phyloP scores from a whole-genome alignment of 441 rosid genomes.

The Gossypium trilobum region DNA sequence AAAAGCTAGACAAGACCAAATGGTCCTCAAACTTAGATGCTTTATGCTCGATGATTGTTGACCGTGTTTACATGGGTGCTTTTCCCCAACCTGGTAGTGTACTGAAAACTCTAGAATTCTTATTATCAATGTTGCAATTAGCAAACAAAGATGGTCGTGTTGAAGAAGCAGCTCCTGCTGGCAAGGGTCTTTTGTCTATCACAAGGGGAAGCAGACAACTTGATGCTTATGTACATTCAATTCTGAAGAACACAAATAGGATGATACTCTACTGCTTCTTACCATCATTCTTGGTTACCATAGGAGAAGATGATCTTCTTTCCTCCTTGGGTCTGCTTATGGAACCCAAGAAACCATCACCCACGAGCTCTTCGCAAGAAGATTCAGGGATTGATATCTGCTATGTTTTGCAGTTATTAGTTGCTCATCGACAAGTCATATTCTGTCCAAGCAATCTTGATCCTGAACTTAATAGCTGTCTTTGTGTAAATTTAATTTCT shows the following conservation, averaged over 20 bases:
- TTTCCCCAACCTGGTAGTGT: slow-evolving; percentile 85
- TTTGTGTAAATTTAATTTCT: slow-evolving; percentile 80
- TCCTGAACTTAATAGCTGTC: slow-evolving; percentile 86
- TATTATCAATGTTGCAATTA: slow-evolving; percentile 90
- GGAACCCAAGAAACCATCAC: slow-evolving; percentile 61
- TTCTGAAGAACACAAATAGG: slow-evolving; percentile 86
- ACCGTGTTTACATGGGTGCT: slow-evolving; percentile 95
- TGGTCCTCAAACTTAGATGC: slow-evolving; percentile 97
- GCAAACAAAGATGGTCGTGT: slow-evolving; percentile 96
- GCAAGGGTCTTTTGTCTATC: slow-evolving; percentile 86
- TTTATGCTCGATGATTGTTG: slow-evolving; percentile 93
- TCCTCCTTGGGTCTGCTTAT: slow-evolving; percentile 63
- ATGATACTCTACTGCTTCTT: slow-evolving; percentile 88
- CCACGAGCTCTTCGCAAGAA: slow-evolving; percentile 45
- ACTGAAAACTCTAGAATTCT: slow-evolving; percentile 80
- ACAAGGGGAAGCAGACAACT: slow-evolving; percentile 81
- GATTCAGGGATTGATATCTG: slow-evolving; percentile 77
- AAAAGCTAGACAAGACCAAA: slow-evolving; percentile 79
- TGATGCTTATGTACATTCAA: slow-evolving; percentile 85
- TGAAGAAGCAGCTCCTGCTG: slow-evolving; percentile 81
- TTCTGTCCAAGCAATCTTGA: slow-evolving; percentile 96
- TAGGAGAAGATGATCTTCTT: slow-evolving; percentile 87
- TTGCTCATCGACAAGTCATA: slow-evolving; percentile 81
- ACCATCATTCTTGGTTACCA: slow-evolving; percentile 74
- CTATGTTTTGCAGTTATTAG: slow-evolving; percentile 78